Base-by-base conservation (phyloP, 768 basidiomycete species). In the Lentinus brumalis region DNA sequence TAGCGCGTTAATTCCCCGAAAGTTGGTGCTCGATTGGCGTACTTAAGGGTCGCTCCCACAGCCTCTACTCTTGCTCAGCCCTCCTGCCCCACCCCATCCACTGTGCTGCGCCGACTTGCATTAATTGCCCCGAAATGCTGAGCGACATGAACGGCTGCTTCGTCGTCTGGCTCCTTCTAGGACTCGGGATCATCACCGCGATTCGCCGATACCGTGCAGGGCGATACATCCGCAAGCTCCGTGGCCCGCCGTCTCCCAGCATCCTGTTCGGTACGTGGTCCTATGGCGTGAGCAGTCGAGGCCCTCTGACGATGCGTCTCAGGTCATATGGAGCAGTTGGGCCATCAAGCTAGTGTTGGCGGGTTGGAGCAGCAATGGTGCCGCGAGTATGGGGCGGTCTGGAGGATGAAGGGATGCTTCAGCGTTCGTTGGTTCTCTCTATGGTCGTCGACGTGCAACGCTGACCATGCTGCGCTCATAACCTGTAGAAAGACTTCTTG, bases 351-450 rank as follows among this genome's bases (percentile, higher is more conserved):
- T 11, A 35, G 35, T 11, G 68, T 70, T 16, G 69, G 69, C 2
- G 62, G 64, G 12, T 53, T 64, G 3, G 59, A 65, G 39, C 56
- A 60, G 38, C 31, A 62, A 32, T 69, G 62, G 56, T 47, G 57
- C 26, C 38, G 50, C 29, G 56, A 67, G 44, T 71, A 65, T 47
- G 70, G 69, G 12, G 32, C 51, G 9, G 56, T 61, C 16, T 67
- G 68, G 62, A 53, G 63, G 9, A 50, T 52, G n/a, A 67, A 66
- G 31, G 61, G 56, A 8, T 65, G 59, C 40, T 58, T 69, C 5
- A 57, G 63, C 7, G 70, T 71, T 40, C 47, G 67, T 56, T 35
- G 11, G 35, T 35, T 35, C 35, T 11, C 35, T 35, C 6, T 35
- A 18, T 26, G 26, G 44, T 59, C 16, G 31, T 26, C 21, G 30